Evolutionary conservation across 2,329 filamentous ascomycete species (phyloP).

Genomic region (Atkinsonella hypoxylon): DNA sequence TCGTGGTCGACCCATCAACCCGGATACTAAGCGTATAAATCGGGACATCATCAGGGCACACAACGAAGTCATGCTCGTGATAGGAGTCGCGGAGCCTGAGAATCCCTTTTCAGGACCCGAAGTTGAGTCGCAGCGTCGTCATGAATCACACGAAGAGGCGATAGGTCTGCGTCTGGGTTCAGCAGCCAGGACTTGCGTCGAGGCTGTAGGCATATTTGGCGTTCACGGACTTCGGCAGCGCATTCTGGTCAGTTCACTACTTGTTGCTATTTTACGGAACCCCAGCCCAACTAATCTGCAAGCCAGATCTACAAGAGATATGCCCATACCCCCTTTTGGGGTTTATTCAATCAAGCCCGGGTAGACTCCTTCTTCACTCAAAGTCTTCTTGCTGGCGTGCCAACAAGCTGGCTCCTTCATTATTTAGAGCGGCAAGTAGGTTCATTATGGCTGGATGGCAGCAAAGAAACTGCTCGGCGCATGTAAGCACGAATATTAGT

Average conservation of each 20-base stretch:
- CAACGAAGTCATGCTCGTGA: slow-evolving; percentile 52
- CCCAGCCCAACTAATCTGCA: slow-evolving; percentile 6
- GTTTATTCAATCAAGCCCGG: slow-evolving; percentile 22
- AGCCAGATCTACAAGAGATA: slow-evolving; percentile 39
- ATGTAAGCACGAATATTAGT: slow-evolving; percentile 14
- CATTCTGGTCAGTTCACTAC: slow-evolving; percentile 31
- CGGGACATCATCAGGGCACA: slow-evolving; percentile 46
- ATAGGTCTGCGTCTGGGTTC: slow-evolving; percentile 28
- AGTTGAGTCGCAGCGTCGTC: slow-evolving; percentile 28
- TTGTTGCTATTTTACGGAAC: neutral
- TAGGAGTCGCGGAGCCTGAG: slow-evolving; percentile 49
- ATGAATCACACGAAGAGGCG: slow-evolving; percentile 34
- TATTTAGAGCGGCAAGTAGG: slow-evolving; percentile 18
- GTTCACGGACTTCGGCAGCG: slow-evolving; percentile 40
- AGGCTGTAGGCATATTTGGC: slow-evolving; percentile 37
- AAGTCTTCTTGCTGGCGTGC: slow-evolving; percentile 22
- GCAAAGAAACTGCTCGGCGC: slow-evolving; percentile 12
- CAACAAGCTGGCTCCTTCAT: slow-evolving; percentile 17
- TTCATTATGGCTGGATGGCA: slow-evolving; percentile 14
- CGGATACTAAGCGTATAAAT: slow-evolving; percentile 41
- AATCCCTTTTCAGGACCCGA: slow-evolving; percentile 27
- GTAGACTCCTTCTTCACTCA: slow-evolving; percentile 18
- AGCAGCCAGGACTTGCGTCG: slow-evolving; percentile 21
- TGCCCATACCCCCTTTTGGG: slow-evolving; percentile 35
- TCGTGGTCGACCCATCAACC: slow-evolving; percentile 43